A percentile compares a stretch with the other conserved stretches of the same genome.
Conservation (phyloP, 306 rosid species). For the Rosa lucieae region DNA sequence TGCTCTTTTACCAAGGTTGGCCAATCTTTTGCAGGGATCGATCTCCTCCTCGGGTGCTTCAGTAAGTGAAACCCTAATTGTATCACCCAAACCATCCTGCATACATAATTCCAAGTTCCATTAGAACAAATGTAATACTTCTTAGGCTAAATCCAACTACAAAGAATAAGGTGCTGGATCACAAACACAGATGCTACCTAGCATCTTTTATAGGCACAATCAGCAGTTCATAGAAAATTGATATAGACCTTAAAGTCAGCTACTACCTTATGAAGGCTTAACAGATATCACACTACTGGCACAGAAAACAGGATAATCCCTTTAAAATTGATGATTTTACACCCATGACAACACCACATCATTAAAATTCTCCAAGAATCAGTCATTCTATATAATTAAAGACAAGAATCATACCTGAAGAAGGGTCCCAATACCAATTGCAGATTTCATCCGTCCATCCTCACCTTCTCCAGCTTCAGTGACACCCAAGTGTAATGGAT, state of each 20-base stretch:
- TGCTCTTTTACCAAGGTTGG: slow-evolving; percentile 86
- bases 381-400: slow-evolving; percentile 7
- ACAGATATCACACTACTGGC: slow-evolving; percentile 2
- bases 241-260: neutral
- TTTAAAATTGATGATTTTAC: slow-evolving; percentile 15
- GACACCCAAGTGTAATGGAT: slow-evolving; percentile 96
- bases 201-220: neutral
- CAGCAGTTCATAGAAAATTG: slow-evolving; percentile 8
- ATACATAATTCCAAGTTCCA: slow-evolving; percentile 7
- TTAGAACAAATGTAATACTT: neutral
- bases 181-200: neutral
- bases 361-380: neutral
- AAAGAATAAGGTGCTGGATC: neutral
- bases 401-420: slow-evolving; percentile 66
- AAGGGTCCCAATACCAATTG: slow-evolving; percentile 98
- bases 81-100: slow-evolving; percentile 98
- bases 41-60: slow-evolving; percentile 99
- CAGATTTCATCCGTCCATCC: slow-evolving; percentile 99
- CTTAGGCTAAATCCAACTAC: neutral
- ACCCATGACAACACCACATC: neutral
- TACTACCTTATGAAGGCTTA: neutral
- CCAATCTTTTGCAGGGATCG: slow-evolving; percentile 89
- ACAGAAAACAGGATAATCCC: slow-evolving; percentile 10
- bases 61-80: slow-evolving; percentile 96
- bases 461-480: slow-evolving; percentile 99